Evolutionary conservation across 371 early-diverging fungal genomes (phyloP).

Genomic region (Mortierella polycephala): DNA sequence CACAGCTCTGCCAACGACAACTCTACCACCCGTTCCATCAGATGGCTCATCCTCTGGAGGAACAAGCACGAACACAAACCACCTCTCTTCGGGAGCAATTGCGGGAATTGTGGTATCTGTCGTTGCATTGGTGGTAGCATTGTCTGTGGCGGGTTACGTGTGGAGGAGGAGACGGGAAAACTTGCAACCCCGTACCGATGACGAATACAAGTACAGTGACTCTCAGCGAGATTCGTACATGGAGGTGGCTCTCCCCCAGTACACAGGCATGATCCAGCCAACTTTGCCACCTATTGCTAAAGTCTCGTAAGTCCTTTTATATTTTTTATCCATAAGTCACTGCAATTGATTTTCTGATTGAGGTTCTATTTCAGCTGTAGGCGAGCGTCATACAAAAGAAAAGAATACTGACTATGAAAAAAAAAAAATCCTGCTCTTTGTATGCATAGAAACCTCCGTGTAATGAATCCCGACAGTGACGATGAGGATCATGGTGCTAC

Average conservation of each 20-base stretch:
- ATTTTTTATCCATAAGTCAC: too few relatives aligned
- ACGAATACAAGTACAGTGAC: conserved; percentile 34
- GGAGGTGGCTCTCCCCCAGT: conserved; percentile 38
- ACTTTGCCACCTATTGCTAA: conserved; percentile 30
- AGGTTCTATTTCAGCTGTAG: too few relatives aligned
- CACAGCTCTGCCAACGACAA: conserved; percentile 1
- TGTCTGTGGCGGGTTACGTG: conserved; percentile 44
- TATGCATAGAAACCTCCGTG: conserved; percentile 40
- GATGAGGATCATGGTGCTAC: conserved; percentile 10
- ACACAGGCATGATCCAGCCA: conserved; percentile 43
- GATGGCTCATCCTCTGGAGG: neutral
- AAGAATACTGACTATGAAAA: too few relatives aligned
- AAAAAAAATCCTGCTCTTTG: too few relatives aligned
- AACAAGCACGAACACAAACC: neutral
- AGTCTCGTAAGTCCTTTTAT: conserved; percentile 34
- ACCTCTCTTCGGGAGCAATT: conserved; percentile 39
- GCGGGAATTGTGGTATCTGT: conserved; percentile 47
- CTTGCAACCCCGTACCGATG: conserved; percentile 1
- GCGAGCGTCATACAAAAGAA: too few relatives aligned
- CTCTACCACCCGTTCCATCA: conserved; percentile 3
- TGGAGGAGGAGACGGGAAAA: conserved; percentile 25
- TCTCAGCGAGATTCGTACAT: conserved; percentile 29
- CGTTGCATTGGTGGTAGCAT: conserved; percentile 37
- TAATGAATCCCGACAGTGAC: conserved; percentile 45
- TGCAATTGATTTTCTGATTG: too few relatives aligned